Evolutionary conservation across 306 rosid species (phyloP).

Genomic region (Prunus mongolica): DNA sequence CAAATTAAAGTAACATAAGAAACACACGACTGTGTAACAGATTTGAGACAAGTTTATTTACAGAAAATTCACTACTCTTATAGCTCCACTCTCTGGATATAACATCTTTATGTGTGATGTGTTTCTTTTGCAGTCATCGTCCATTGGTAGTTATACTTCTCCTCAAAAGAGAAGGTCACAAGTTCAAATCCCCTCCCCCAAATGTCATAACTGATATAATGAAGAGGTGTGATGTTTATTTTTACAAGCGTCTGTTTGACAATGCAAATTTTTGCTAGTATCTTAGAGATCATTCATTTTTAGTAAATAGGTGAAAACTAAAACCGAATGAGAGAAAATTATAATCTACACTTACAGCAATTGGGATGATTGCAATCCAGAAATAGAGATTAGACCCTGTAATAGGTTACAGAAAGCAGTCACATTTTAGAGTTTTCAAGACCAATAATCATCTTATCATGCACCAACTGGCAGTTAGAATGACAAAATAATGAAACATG

Average conservation of each 20-base stretch:
- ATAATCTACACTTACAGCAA: slow-evolving; percentile 55
- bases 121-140: neutral
- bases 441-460: slow-evolving; percentile 7
- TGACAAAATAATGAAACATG: neutral
- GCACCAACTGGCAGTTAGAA: neutral
- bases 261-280: neutral
- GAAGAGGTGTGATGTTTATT: neutral
- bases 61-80: neutral
- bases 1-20: slow-evolving; percentile 6
- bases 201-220: neutral
- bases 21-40: neutral
- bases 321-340: slow-evolving; percentile 6
- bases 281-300: neutral
- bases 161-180: neutral
- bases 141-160: neutral
- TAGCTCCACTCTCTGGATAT: neutral
- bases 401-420: slow-evolving; percentile 10
- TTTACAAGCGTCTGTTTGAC: neutral
- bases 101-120: neutral
- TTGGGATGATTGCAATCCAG: slow-evolving; percentile 95
- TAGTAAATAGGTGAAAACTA: neutral
- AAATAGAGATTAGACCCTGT: slow-evolving; percentile 95
- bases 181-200: neutral
- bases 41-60: slow-evolving; percentile 1
- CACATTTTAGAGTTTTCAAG: slow-evolving; percentile 22